Evolutionary conservation across 257 asterid species (phyloP), one percentile per base, ranked within the genome.

Genomic region (Craterostigma plantagineum): DNA sequence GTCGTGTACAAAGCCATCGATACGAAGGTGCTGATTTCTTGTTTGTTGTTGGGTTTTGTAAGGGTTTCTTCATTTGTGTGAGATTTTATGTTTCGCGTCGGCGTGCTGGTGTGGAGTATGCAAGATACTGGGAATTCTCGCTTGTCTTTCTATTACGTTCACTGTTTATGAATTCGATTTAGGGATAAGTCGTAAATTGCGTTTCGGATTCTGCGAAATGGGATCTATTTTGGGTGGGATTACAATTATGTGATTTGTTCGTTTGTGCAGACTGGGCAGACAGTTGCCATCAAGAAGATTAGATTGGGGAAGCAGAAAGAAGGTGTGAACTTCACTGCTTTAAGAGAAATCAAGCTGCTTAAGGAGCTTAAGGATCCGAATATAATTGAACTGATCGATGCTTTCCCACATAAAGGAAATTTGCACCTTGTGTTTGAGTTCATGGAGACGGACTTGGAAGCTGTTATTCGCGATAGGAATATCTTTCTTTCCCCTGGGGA

Each of bases 361-460:
- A 90, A 90, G 73, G 95, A 90, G 77, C 85, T 90, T 7, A 79
- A 79, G 73, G 95, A 83, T 56, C 79, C 86, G 9, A 72, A 71
- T 56, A 69, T 90, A 39, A 83, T 90, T n/a, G 95, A 90, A 66
- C 54, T 90, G 68, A 90, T 72, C 16, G 98, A 90, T 43, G 73
- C 92, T 4, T 90, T 76, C 47, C 86, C 92, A 11, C 92, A 83
- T 57, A 83, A 90, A 48, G 98, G 92, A 48, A 90, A 90, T 68
- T 63, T 90, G 75, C 92, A 83, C 65, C 94, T 90, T 33, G 98
- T 90, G 61, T 90, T 90, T 67, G 98, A 90, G 68, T 90, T 90
- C 57, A 90, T 90, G 98, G 98, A 90, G 79, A 90, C 98, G 34
- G 95, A 90, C 65, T 68, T 90, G 10, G 98, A 90, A 65, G 94